These are phyloP conservation scores for Omphalotus olearius DNA, from an alignment of 1,284 basidiomycete genomes.

Conservation along the genomic window DNA sequence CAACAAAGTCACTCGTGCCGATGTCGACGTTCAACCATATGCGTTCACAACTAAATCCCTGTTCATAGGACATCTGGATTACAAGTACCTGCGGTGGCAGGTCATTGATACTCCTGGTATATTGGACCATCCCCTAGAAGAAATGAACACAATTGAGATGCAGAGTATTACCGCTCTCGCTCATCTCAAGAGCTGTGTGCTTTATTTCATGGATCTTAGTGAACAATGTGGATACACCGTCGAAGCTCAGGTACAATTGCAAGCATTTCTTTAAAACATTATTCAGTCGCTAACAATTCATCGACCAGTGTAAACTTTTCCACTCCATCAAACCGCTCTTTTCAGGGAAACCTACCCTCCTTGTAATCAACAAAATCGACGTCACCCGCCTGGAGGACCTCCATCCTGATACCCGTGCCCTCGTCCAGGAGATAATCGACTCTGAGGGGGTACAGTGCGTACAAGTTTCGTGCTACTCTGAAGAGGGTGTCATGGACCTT, in stretches of 20 bases:
- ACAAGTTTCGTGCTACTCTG: slow-evolving; percentile 88
- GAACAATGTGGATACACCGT: slow-evolving; percentile 96
- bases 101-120: slow-evolving; percentile 96
- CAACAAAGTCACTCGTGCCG: slow-evolving; percentile 96
- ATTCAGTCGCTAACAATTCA: slow-evolving; percentile 3
- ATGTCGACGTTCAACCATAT: slow-evolving; percentile 97
- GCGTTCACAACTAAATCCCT: slow-evolving; percentile 97
- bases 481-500: slow-evolving; percentile 94
- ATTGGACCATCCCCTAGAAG: slow-evolving; percentile 90
- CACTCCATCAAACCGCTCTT: slow-evolving; percentile 97
- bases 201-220: slow-evolving; percentile 97
- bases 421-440: slow-evolving; percentile 84
- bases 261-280: slow-evolving; percentile 2
- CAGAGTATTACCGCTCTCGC: slow-evolving; percentile 96
- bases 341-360: slow-evolving; percentile 83
- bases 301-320: slow-evolving; percentile 85
- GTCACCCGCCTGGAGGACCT: slow-evolving; percentile 84
- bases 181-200: slow-evolving; percentile 85
- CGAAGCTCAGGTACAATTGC: slow-evolving; percentile 75
- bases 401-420: slow-evolving; percentile 63
- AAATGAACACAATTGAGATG: slow-evolving; percentile 99
- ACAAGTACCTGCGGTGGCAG: slow-evolving; percentile 97
- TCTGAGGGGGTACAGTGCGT: slow-evolving; percentile 68
- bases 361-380: slow-evolving; percentile 97
- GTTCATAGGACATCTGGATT: slow-evolving; percentile 95